Evolutionary conservation across 1,139 yeast species (phyloP), one percentile per base, ranked within the genome.

Genomic region (Citeromyces hawaiiensis): DNA sequence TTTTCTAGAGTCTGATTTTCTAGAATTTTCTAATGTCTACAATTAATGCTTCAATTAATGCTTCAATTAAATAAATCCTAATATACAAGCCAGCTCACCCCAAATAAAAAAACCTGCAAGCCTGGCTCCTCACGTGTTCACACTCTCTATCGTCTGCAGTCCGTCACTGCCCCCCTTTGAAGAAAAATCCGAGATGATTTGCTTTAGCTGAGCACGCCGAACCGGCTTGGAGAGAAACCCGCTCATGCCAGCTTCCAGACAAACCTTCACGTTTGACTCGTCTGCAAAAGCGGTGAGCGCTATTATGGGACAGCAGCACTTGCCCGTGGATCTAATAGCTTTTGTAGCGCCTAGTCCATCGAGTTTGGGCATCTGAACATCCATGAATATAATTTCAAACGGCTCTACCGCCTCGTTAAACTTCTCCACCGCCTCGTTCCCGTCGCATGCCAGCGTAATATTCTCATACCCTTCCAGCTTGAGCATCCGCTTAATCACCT

Each of bases 241-340:
- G 48, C 81, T 70, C 94, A 88, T 86, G 3, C 96, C 96, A 21
- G 81, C 75, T 30, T 71, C 79, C 43, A 79, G 55, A 58, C 96
- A 88, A 46, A 72, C 87, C 46, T 73, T 73, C 39, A 77, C 82
- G 48, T 85, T 87, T 40, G 85, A 78, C 47, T 82, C 86, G 59
- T 87, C 96, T 1, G 95, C 94, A 64, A 81, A 86, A 2, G 96
- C 97, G 0, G 97, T 91, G 44, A 91, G 64, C 0, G 97, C 97
- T 39, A 91, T 87, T 43, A 91, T 87, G 0, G 96, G 96, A 19
- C 72, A 70, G 1, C 63, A 61, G 54, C 72, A 87, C 3, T 72
- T 69, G 42, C 83, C 60, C 39, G 79, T 76, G 25, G 70, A 62
- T 39, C 96, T 67, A 36, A 91, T 83, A 55, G 71, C 65, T 48